Evolutionary conservation across 768 basidiomycete species (phyloP), one percentile per base, ranked within the genome.

Genomic region (Trichaptum fuscoviolaceum): DNA sequence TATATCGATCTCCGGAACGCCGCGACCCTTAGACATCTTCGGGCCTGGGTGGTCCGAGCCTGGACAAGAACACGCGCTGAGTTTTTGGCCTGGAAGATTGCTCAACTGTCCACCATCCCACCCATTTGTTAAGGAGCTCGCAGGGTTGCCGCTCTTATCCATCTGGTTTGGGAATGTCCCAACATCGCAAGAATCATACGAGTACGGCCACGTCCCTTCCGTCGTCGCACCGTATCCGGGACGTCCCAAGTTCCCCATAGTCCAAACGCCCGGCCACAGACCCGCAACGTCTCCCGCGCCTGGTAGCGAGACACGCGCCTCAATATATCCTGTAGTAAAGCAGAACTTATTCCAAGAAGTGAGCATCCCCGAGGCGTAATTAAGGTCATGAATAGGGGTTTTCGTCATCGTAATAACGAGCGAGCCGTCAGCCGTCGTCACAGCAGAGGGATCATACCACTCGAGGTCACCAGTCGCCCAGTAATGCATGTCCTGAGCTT

Each of bases 311-410:
- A 93, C 71, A n/a, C 82, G 84, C 2, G 90, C 86, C 77, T 97
- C 97, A 66, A 98, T 80, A 73, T 95, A 95, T 1, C 93, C 95
- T 0, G 93, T 94, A 18, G 88, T 96, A 78, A 95, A 97, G 78
- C 96, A 99, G 65, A 97, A 77, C 77, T 97, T 93, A 78, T 97
- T 96, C 95, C 96, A 97, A 15, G 88, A 84, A 70, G 90, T 87
- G 10, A 95, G 64, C 88, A 90, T 89, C 42, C 86, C 87, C 84
- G 66, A 42, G 62, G 77, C 74, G 75, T 92, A 99, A 75, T 95
- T 92, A 67, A 99, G 82, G 70, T 92, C 84, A 73, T 97, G 89
- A 66, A 81, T 89, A 24, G 76, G 79, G 68, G 82, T 77, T 77
- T 94, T 86, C 12, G 83, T 82, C 75, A 96, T 83, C 12, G 92